Evolutionary conservation across 805 yeast genomes (phyloP).

Genomic region (Ogataea wickerhamii): DNA sequence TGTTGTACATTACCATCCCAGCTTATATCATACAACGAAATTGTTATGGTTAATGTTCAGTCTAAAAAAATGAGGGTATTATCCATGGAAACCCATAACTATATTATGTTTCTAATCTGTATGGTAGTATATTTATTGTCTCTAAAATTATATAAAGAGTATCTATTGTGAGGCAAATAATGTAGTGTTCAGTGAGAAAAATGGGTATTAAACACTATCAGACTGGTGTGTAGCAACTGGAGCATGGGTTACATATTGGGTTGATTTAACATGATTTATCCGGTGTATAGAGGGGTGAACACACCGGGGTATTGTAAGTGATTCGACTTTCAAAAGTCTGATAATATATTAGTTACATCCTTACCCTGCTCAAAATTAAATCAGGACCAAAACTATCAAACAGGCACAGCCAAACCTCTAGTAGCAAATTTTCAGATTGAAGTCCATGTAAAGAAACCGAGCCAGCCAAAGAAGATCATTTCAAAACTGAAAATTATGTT

Average conservation of each 20-base stretch:
- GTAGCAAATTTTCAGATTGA: too few species aligned
- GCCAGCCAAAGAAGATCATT: too few species aligned
- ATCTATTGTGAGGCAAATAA: not conserved
- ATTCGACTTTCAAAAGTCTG: not conserved
- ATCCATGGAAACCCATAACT: not conserved
- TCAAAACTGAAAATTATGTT: too few species aligned
- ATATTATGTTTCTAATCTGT: not conserved
- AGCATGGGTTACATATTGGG: slow-evolving; percentile 1
- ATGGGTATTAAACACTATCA: not conserved
- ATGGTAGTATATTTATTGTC: not conserved
- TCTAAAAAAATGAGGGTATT: not conserved
- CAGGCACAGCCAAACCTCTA: too few species aligned
- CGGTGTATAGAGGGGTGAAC: slow-evolving; percentile 1
- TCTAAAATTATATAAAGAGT: not conserved
- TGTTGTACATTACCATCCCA: not conserved
- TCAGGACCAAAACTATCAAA: too few species aligned
- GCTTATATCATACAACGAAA: not conserved
- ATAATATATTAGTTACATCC: too few species aligned
- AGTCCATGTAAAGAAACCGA: too few species aligned
- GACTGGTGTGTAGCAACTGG: slow-evolving; percentile 1
- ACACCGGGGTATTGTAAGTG: not conserved
- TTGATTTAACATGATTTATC: not conserved
- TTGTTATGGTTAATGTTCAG: not conserved
- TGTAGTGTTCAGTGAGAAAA: not conserved
- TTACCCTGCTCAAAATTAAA: too few species aligned